phyloP scores from a whole-genome alignment of 306 rosid genomes.

The Gastrolobium villosum region DNA sequence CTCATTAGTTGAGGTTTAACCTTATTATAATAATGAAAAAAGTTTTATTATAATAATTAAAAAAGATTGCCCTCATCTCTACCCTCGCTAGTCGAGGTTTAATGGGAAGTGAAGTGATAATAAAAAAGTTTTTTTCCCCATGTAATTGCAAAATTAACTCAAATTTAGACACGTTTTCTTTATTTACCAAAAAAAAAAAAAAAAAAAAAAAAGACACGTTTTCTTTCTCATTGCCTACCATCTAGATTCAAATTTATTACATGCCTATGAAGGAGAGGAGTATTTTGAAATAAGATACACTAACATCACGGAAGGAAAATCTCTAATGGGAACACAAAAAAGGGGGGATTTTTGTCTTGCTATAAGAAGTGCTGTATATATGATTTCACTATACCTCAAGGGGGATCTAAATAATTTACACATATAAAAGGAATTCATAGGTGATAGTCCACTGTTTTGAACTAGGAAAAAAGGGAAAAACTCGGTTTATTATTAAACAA shows the following conservation, averaged over 20 bases:
- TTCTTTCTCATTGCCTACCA: slow-evolving; percentile 2
- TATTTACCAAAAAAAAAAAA: too few species aligned
- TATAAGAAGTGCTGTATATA: neutral
- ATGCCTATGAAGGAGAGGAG: neutral
- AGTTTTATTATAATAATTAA: too few species aligned
- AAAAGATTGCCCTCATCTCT: too few species aligned
- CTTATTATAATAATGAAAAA: too few species aligned
- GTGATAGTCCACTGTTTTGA: neutral
- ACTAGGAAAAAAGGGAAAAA: neutral
- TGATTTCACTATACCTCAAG: neutral
- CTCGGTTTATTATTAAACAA: neutral
- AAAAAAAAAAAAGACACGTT: too few species aligned
- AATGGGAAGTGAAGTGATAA: too few species aligned
- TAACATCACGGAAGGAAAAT: neutral
- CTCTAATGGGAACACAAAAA: neutral
- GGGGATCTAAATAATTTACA: neutral
- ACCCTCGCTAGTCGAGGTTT: too few species aligned
- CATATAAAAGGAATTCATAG: neutral
- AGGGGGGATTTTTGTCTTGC: too few species aligned
- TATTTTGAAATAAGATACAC: neutral
- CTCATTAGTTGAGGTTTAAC: too few species aligned
- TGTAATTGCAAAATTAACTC: neutral
- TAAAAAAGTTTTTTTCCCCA: neutral
- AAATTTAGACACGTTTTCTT: slow-evolving; percentile 11
- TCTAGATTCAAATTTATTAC: slow-evolving; percentile 1